Evolutionary conservation across 2,329 filamentous ascomycete genomes (phyloP).

Genomic region (Cordyceps sp.): DNA sequence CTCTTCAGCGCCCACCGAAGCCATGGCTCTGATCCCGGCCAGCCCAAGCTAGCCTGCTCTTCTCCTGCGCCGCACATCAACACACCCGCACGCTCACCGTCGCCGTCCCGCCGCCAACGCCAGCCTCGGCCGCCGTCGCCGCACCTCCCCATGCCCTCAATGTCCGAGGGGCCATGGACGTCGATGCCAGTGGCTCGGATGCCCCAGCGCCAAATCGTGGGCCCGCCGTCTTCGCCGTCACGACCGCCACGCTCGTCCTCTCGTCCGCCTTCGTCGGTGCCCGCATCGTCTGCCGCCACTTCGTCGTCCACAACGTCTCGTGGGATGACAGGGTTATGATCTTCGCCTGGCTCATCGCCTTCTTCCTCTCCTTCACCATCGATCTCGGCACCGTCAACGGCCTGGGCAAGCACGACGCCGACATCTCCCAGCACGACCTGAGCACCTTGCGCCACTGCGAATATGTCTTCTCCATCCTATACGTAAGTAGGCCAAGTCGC

Average conservation of each 20-base stretch:
- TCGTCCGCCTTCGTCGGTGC: slow-evolving; percentile 60
- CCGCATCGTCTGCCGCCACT: slow-evolving; percentile 55
- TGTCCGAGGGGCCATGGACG: slow-evolving; percentile 1
- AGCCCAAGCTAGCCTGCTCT: no score
- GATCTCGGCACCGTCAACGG: slow-evolving; percentile 46
- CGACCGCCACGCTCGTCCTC: slow-evolving; percentile 49
- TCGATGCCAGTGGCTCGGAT: slow-evolving; percentile 6
- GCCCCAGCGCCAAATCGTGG: slow-evolving; percentile 30
- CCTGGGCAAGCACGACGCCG: slow-evolving; percentile 47
- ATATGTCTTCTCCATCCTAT: slow-evolving; percentile 49
- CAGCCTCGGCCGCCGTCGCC: background rate
- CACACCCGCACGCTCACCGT: no score
- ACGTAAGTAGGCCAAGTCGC: slow-evolving; percentile 23
- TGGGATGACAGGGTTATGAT: slow-evolving; percentile 74
- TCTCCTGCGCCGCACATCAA: no score
- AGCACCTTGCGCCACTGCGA: slow-evolving; percentile 37
- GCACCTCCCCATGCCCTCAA: slow-evolving; percentile 4
- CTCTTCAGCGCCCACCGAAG: no score
- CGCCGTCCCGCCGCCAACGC: no score
- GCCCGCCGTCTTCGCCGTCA: slow-evolving; percentile 50
- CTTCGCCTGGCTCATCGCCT: slow-evolving; percentile 57
- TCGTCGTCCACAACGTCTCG: slow-evolving; percentile 54
- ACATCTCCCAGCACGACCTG: slow-evolving; percentile 36
- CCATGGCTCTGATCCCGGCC: no score
- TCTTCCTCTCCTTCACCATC: slow-evolving; percentile 51